Evolutionary conservation across 805 yeast genomes (phyloP), one percentile per base, ranked within the genome.

Genomic region (Hanseniaspora valbyensis): DNA sequence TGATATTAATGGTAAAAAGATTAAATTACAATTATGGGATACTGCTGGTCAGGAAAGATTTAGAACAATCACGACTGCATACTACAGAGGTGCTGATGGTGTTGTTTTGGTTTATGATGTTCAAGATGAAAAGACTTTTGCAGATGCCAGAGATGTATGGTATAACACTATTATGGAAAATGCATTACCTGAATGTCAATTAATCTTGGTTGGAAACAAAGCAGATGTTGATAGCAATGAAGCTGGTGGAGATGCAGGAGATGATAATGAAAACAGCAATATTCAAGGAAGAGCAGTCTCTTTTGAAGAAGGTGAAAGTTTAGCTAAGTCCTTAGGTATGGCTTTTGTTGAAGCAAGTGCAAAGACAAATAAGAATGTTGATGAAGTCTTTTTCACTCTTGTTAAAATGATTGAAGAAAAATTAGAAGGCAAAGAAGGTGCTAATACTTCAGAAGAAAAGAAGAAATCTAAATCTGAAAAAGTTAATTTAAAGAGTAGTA

Each of bases 31-130:
- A 67, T 84, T 90, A 40, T 83, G 96, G 96, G 96, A 88, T 65
- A 88, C 96, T 37, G 96, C 96, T 1, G 96, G 96, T n/a, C 96
- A 88, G 69, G 96, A 88, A 66, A 75, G 96, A 62, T 88, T 88
- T 71, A 78, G 95, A 69, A 86, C 95, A 38, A 88, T 88, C 69
- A 89, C 92, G 44, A 83, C 92, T n/a, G 90, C 94, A 0, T 84
- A 84, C 67, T 84, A 84, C 68, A 78, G 94, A 66, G 94, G 94
- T 52, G 92, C 94, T 52, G 81, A 82, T 80, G 94, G 94, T 55
- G 83, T 84, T 60, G 80, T 83, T 45, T 74, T 84, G 60, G 88
- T 84, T 33, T 84, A 83, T 64, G 94, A 84, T 65, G 90, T 83
- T 43, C 80, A 88, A 18, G 92, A 84, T 62, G 90, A 89, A 62